Percentiles rank a stretch among this genome's conserved stretches.
Conservation (phyloP, 495 filamentous ascomycete species). For the Extremus antarcticus region DNA sequence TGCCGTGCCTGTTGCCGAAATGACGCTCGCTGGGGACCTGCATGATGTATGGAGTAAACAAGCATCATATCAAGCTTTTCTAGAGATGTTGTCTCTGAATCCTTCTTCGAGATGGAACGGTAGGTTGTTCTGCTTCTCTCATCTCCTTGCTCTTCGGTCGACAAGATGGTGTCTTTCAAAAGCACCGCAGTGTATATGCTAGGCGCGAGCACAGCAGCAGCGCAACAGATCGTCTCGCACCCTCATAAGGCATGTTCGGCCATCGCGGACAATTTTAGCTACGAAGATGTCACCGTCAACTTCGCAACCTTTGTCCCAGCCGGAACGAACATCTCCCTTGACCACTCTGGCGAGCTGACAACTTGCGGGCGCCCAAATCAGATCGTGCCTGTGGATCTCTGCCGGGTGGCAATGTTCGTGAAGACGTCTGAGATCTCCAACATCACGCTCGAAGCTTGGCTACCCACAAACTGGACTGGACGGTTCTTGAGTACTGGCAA, state of each 20-base stretch:
- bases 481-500: conserved; percentile 27
- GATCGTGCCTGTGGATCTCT: conserved; percentile 33
- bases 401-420: conserved; percentile 47
- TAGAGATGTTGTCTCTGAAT: not conserved
- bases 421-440: conserved; percentile 42
- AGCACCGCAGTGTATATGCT: not conserved
- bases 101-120: not conserved
- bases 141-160: not conserved
- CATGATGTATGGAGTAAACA: not conserved
- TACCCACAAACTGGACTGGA: conserved; percentile 36
- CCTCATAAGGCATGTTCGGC: conserved; percentile 1
- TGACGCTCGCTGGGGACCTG: not conserved
- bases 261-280: conserved; percentile 5
- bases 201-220: not conserved
- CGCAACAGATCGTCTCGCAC: not conserved
- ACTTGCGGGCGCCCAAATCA: conserved; percentile 2
- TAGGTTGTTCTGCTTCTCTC: not conserved
- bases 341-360: conserved; percentile 1
- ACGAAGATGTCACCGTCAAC: conserved; percentile 11
- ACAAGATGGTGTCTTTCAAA: not conserved
- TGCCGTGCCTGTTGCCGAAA: not conserved
- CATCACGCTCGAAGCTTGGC: conserved; percentile 48
- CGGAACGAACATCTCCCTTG: conserved; percentile 12
- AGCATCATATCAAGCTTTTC: not conserved
- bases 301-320: conserved; percentile 11